Evolutionary conservation across 306 rosid genomes (phyloP).

Genomic region (Acacia acuminata): DNA sequence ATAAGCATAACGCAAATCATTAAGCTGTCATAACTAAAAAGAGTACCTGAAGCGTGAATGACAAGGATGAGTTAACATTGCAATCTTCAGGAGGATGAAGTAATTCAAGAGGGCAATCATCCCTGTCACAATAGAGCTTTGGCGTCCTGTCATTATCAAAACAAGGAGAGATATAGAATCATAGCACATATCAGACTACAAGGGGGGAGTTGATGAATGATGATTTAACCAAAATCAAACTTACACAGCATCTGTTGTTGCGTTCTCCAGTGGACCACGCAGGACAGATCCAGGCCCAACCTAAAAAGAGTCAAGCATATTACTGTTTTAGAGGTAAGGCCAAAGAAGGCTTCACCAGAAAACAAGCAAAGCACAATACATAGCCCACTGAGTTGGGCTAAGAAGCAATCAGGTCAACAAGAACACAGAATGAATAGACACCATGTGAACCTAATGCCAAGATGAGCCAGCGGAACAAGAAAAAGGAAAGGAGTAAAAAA

Average conservation of each 20-base stretch:
- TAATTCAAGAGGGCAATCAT: slow-evolving; percentile 79
- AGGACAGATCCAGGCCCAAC: slow-evolving; percentile 94
- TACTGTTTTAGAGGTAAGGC: slow-evolving; percentile 10
- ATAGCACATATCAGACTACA: slow-evolving; percentile 23
- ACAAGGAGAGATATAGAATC: slow-evolving; percentile 27
- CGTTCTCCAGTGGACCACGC: slow-evolving; percentile 95
- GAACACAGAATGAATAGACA: too few relatives aligned
- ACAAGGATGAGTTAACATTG: slow-evolving; percentile 89
- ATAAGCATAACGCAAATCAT: slow-evolving; percentile 25
- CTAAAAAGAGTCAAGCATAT: slow-evolving; percentile 44
- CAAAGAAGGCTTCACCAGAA: slow-evolving; percentile 15
- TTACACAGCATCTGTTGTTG: slow-evolving; percentile 74
- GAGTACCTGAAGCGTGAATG: slow-evolving; percentile 94
- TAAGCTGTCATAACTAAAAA: slow-evolving; percentile 16
- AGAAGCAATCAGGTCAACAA: not conserved
- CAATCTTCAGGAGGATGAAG: slow-evolving; percentile 97
- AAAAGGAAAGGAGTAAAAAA: too few relatives aligned
- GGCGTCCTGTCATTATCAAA: slow-evolving; percentile 78
- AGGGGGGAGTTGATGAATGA: slow-evolving; percentile 25
- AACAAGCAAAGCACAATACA: slow-evolving; percentile 8
- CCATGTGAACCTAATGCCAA: too few relatives aligned
- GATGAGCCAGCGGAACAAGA: too few relatives aligned
- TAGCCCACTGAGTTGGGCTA: not conserved
- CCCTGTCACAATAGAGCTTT: slow-evolving; percentile 70
- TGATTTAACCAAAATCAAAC: slow-evolving; percentile 43